Evolutionary conservation across 805 yeast species (phyloP).

Genomic region (Ogataea trehalophila): DNA sequence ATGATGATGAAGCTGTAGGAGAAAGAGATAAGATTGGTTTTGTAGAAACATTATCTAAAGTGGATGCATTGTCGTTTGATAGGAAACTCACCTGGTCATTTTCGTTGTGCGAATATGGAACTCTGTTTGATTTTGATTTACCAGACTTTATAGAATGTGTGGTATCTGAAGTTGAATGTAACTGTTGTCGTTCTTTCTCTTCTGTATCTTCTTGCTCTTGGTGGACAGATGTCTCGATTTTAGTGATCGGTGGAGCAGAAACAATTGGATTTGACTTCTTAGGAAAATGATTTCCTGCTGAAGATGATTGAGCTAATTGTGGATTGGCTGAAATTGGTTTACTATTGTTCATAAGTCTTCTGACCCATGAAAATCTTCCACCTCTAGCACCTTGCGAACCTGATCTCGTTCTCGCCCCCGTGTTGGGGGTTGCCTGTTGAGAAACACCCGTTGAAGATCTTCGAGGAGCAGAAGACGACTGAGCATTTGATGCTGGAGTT

Average conservation of each 20-base stretch:
- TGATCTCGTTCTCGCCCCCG: background rate
- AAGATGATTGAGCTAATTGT: background rate
- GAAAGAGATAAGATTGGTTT: slow-evolving; percentile 43
- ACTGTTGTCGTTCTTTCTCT: too few relatives aligned
- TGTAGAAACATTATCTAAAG: slow-evolving; percentile 38
- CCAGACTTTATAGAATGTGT: slow-evolving; percentile 1
- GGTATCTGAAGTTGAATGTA: background rate
- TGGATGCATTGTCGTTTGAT: slow-evolving; percentile 16
- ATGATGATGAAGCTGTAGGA: slow-evolving; percentile 25
- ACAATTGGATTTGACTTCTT: slow-evolving; percentile 6
- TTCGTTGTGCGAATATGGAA: background rate
- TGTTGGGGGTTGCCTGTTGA: too few relatives aligned
- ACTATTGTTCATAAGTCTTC: slow-evolving; percentile 29
- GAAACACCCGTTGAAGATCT: too few relatives aligned
- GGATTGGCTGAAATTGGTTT: slow-evolving; percentile 6
- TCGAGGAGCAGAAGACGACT: too few relatives aligned
- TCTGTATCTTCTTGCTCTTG: too few relatives aligned
- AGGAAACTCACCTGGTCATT: slow-evolving; percentile 14
- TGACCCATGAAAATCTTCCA: slow-evolving; percentile 33
- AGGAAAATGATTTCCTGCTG: slow-evolving; percentile 1
- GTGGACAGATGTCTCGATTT: background rate
- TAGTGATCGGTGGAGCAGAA: background rate
- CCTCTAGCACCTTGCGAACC: slow-evolving; percentile 3
- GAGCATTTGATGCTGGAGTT: too few relatives aligned
- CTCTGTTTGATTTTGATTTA: slow-evolving; percentile 1